Percentiles rank a stretch among this genome's conserved stretches.
phyloP scores from a whole-genome alignment of 352 stramenopile genomes.

The Globisporangium recalcitrans region DNA sequence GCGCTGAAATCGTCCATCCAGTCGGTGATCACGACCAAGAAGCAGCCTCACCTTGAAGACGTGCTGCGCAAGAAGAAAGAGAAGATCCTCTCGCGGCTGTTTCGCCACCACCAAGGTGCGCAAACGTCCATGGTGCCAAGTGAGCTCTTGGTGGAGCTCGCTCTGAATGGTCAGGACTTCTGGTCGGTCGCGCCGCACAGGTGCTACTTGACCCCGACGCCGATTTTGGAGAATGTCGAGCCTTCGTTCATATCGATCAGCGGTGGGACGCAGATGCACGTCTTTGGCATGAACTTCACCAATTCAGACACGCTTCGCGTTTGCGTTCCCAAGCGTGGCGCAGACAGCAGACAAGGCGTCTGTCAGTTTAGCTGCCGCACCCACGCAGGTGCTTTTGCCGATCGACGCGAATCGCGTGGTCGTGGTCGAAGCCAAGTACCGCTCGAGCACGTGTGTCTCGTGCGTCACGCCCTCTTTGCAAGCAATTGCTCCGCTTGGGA shows the following conservation, averaged over 20 bases:
- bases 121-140: conserved; percentile 33
- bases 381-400: conserved; percentile 14
- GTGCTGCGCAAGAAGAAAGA: conserved; percentile 32
- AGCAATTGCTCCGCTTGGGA: conserved; percentile 12
- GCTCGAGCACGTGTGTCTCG: conserved; percentile 35
- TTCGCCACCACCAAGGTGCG: conserved; percentile 30
- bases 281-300: conserved; percentile 54
- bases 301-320: conserved; percentile 36
- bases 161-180: conserved; percentile 66
- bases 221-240: conserved; percentile 33
- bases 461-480: conserved; percentile 39
- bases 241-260: conserved; percentile 37
- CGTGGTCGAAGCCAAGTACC: conserved; percentile 50
- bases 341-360: neutral
- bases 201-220: conserved; percentile 32
- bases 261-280: conserved; percentile 31
- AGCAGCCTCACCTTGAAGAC: conserved; percentile 11
- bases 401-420: conserved; percentile 38
- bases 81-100: conserved; percentile 39
- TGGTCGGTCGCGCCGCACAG: conserved; percentile 33
- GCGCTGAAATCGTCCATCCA: conserved; percentile 45
- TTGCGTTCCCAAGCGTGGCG: conserved; percentile 21
- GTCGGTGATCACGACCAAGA: conserved; percentile 42
- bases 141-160: conserved; percentile 48
- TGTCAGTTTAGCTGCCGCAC: neutral